Conservation (phyloP, 2,329 filamentous ascomycete genomes). For the Aspergillus unguis region DNA sequence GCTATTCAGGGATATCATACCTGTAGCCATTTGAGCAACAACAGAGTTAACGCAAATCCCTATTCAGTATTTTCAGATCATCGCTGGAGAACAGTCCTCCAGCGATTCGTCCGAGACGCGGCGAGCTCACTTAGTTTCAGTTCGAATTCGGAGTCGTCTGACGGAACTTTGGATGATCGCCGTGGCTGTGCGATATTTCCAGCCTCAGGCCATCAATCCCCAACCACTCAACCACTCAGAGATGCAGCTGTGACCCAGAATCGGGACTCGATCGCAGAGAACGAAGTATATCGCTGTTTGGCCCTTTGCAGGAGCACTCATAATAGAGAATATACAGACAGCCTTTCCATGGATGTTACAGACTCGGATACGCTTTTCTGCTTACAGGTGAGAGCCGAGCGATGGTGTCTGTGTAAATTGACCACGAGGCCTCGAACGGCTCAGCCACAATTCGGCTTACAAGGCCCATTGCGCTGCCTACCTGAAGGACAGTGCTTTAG, state of each 20-base stretch:
- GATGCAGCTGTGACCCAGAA: background rate
- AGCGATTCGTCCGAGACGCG: background rate
- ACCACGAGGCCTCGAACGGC: background rate
- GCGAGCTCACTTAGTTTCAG: background rate
- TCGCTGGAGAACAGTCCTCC: background rate
- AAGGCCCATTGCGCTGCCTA: background rate
- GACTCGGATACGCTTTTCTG: too few relatives aligned
- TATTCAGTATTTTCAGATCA: constrained; percentile 13
- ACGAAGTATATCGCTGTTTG: background rate
- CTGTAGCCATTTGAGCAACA: constrained; percentile 24
- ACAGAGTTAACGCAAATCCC: background rate
- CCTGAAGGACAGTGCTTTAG: background rate
- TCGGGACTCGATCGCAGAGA: background rate
- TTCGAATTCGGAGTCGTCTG: background rate
- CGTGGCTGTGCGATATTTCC: constrained; percentile 18
- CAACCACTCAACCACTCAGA: background rate
- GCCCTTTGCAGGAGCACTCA: too few relatives aligned
- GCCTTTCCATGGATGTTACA: too few relatives aligned
- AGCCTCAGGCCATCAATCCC: constrained; percentile 17
- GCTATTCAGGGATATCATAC: constrained; percentile 13
- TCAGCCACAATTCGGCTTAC: constrained; percentile 7
- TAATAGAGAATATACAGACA: too few relatives aligned
- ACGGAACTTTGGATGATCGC: constrained; percentile 12
- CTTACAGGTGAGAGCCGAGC: too few relatives aligned
- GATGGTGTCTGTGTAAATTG: background rate